Percentiles rank a stretch among this genome's conserved stretches.
Conservation (phyloP, 306 rosid genomes). For the Pueraria montana region DNA sequence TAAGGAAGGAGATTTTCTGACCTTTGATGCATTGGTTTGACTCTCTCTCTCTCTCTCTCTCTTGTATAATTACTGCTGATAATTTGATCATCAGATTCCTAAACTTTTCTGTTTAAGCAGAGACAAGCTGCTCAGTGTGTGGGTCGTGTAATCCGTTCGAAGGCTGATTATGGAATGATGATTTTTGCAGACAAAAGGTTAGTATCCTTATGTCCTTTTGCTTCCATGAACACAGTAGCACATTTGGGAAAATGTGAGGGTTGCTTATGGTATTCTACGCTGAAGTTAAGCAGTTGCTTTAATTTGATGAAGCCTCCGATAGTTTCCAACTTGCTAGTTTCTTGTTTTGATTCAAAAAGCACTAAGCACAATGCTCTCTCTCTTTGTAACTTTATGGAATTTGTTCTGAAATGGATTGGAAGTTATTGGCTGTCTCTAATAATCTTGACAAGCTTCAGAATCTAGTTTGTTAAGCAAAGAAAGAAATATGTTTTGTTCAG, state of each 20-base stretch:
- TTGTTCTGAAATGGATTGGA: slow-evolving; percentile 11
- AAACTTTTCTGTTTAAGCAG: slow-evolving; percentile 55
- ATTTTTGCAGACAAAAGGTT: slow-evolving; percentile 98
- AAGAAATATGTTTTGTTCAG: slow-evolving; percentile 6
- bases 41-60: slow-evolving; percentile 12
- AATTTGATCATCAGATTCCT: slow-evolving; percentile 25
- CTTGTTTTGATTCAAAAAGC: slow-evolving; percentile 7
- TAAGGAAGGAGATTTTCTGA: slow-evolving; percentile 94
- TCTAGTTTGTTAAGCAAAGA: not conserved
- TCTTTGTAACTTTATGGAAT: not conserved
- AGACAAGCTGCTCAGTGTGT: slow-evolving; percentile 99
- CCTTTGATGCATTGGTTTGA: slow-evolving; percentile 93
- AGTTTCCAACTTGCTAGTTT: slow-evolving; percentile 6
- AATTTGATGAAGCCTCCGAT: not conserved
- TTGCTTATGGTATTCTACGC: not conserved
- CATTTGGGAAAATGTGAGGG: slow-evolving; percentile 4
- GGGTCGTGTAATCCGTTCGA: slow-evolving; percentile 94
- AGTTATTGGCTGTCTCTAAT: not conserved
- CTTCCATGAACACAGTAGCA: not conserved
- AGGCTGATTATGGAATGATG: slow-evolving; percentile 99
- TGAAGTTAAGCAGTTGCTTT: not conserved
- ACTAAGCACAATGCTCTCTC: not conserved
- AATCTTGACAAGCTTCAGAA: not conserved
- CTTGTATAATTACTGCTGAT: not conserved
- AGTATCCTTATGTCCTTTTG: slow-evolving; percentile 4